Evolutionary conservation across 2,329 filamentous ascomycete species (phyloP).

Genomic region (Botrytis cinerea): DNA sequence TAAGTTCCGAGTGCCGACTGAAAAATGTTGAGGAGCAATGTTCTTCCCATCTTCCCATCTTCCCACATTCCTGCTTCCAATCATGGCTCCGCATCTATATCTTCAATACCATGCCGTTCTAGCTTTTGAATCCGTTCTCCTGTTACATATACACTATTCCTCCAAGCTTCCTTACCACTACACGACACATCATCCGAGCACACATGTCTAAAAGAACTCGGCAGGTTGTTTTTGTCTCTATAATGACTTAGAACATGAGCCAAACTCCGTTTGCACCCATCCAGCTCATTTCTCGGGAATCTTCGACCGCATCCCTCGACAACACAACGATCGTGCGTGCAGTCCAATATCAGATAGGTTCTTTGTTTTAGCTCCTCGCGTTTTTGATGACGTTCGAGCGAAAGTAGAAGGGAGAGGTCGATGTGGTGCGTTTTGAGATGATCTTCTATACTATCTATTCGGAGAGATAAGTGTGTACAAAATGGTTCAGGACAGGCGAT

Average conservation of each 20-base stretch:
- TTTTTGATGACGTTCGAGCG: fast-evolving
- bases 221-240: neutral
- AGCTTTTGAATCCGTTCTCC: neutral
- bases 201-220: neutral
- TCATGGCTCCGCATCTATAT: neutral
- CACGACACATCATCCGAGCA: neutral
- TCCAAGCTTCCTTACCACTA: neutral
- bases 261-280: neutral
- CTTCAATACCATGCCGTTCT: neutral
- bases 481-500: neutral
- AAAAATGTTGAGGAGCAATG: neutral
- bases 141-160: neutral
- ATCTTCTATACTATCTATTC: neutral
- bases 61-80: neutral
- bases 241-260: neutral
- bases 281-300: neutral
- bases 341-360: neutral
- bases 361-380: neutral
- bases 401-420: neutral
- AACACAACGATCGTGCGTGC: neutral
- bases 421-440: neutral
- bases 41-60: neutral
- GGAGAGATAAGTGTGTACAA: neutral
- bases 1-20: neutral
- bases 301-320: neutral